phyloP scores from a whole-genome alignment of 169 alveolate species.

The Babesia divergens region DNA sequence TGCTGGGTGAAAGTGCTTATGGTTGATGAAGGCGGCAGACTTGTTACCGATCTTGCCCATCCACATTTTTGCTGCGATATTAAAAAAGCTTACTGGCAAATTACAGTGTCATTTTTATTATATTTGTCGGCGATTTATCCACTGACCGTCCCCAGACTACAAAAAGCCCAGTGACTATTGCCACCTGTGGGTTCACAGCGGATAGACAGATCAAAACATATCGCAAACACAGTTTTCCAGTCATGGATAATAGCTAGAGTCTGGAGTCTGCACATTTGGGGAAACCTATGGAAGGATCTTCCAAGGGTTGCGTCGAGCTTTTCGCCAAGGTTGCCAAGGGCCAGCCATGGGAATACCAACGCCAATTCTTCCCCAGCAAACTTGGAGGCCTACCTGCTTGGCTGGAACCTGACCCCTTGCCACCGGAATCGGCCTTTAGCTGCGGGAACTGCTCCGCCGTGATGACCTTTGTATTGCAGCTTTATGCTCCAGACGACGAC shows the following conservation, averaged over 20 bases:
- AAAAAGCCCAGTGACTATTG: no score
- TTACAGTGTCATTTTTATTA: no score
- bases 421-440: conserved; percentile 40
- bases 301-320: conserved; percentile 25
- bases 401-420: conserved; percentile 73
- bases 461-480: conserved; percentile 71
- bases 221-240: no score
- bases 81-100: neutral
- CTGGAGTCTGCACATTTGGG: no score
- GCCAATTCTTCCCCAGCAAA: conserved; percentile 73
- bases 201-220: no score
- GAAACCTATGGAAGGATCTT: conserved; percentile 22
- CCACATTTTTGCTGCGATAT: conserved; percentile 78
- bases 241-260: no score
- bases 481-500: conserved; percentile 73
- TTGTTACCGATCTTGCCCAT: conserved; percentile 88
- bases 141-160: no score
- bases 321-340: conserved; percentile 45
- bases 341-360: conserved; percentile 57
- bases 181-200: no score
- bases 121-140: no score
- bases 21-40: conserved; percentile 88
- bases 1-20: conserved; percentile 93
- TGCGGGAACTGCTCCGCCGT: conserved; percentile 63
- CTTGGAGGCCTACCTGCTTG: conserved; percentile 78